These are phyloP conservation scores for Trametes hirsuta DNA, from an alignment of 1,284 basidiomycete species.

Conservation along the genomic window DNA sequence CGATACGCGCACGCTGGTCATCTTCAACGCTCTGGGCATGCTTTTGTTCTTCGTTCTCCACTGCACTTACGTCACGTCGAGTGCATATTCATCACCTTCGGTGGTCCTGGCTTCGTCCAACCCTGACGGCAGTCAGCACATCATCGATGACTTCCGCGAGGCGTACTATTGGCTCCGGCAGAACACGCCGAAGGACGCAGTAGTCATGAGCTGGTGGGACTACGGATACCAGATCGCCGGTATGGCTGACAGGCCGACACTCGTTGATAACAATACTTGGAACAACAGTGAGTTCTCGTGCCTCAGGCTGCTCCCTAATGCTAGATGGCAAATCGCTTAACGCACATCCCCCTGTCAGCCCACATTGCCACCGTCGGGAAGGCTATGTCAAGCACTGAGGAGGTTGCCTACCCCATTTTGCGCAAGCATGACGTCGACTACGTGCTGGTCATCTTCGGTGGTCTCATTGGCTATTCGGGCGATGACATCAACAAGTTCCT, in stretches of 20 bases:
- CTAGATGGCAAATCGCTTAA: constrained; percentile 16
- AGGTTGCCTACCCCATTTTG: constrained; percentile 95
- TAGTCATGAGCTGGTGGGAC: constrained; percentile 99
- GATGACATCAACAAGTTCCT: constrained; percentile 99
- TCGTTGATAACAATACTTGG: constrained; percentile 99
- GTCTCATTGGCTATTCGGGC: constrained; percentile 94
- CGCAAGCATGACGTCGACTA: constrained; percentile 99
- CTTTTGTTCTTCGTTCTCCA: constrained; percentile 92
- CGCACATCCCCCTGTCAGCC: constrained; percentile 45
- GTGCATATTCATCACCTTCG: constrained; percentile 96
- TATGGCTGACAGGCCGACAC: constrained; percentile 96
- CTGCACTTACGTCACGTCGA: constrained; percentile 96
- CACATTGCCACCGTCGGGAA: constrained; percentile 98
- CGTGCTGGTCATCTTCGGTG: constrained; percentile 97
- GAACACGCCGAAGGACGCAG: constrained; percentile 91
- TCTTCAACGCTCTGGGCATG: constrained; percentile 80
- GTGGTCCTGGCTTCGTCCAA: constrained; percentile 89
- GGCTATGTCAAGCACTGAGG: constrained; percentile 95
- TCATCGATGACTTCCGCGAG: constrained; percentile 99
- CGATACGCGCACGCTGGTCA: constrained; percentile 80
- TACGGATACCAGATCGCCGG: constrained; percentile 99
- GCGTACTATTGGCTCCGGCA: constrained; percentile 99
- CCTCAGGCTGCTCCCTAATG: not conserved
- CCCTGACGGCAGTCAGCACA: constrained; percentile 87
- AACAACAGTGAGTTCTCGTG: constrained; percentile 83